Conservation (phyloP, 2,329 filamentous ascomycete genomes). For the Exophiala sideris region DNA sequence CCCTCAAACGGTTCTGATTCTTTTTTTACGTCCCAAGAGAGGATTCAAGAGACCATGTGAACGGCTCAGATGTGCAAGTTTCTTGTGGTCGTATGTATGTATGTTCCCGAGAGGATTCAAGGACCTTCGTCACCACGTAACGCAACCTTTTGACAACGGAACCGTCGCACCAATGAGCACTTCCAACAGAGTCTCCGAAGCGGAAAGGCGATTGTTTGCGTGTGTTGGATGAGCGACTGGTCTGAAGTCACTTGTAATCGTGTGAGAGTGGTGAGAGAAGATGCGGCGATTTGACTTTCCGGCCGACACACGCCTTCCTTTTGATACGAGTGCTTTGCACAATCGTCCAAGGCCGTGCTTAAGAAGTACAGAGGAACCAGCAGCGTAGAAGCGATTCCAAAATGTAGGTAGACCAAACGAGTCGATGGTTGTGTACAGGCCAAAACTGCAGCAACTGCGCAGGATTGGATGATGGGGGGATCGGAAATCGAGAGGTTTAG, state of each 20-base stretch:
- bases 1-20: constrained; percentile 2
- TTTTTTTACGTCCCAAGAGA: constrained; percentile 2
- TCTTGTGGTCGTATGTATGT: constrained; percentile 14
- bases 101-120: constrained; percentile 18
- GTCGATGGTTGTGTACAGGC: too few relatives aligned
- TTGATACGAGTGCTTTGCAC: too few relatives aligned
- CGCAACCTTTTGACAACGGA: constrained; percentile 10
- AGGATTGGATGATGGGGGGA: not conserved
- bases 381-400: too few relatives aligned
- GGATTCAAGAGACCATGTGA: constrained; percentile 23
- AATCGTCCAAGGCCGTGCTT: too few relatives aligned
- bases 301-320: too few relatives aligned
- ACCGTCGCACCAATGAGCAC: constrained; percentile 10
- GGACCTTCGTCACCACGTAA: constrained; percentile 15
- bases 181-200: not conserved
- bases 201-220: not conserved
- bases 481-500: constrained; percentile 15
- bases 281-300: too few relatives aligned
- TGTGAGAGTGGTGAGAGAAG: too few relatives aligned
- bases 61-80: constrained; percentile 5
- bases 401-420: too few relatives aligned
- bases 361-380: too few relatives aligned
- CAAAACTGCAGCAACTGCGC: too few relatives aligned
- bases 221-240: not conserved
- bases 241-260: not conserved